phyloP scores from a whole-genome alignment of 148 eudicot genomes.

The Chenopodium berlandieri region DNA sequence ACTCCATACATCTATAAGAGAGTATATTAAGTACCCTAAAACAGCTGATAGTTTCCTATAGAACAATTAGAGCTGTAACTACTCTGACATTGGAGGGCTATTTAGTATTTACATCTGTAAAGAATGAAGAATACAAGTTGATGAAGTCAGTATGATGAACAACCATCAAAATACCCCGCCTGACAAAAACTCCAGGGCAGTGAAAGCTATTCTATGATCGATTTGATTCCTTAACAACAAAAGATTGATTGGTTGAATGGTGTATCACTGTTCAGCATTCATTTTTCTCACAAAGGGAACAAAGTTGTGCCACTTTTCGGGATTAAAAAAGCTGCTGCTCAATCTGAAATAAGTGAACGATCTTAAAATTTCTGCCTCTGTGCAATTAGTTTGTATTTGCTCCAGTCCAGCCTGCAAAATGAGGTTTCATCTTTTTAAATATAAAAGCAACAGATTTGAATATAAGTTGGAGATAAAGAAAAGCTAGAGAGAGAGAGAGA shows the following conservation, averaged over 20 bases:
- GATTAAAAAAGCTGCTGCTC: slow-evolving; percentile 45
- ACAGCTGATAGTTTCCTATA: neutral
- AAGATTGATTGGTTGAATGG: slow-evolving; percentile 4
- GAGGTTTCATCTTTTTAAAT: neutral
- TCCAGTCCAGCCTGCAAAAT: slow-evolving; percentile 49
- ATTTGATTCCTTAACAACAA: slow-evolving; percentile 16
- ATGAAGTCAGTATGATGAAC: slow-evolving; percentile 14
- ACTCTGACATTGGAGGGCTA: slow-evolving; percentile 25
- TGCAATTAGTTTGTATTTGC: slow-evolving; percentile 53
- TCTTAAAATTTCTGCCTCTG: slow-evolving; percentile 39
- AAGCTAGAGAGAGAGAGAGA: neutral
- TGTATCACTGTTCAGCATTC: slow-evolving; percentile 37
- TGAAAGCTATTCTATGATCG: slow-evolving; percentile 16
- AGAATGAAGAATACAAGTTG: slow-evolving; percentile 32
- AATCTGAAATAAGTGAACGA: slow-evolving; percentile 62
- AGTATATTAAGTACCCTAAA: slow-evolving; percentile 9
- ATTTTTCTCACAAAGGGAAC: slow-evolving; percentile 55
- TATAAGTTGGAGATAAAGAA: neutral
- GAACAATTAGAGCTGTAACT: slow-evolving; percentile 15
- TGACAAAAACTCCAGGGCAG: slow-evolving; percentile 31
- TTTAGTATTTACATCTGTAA: slow-evolving; percentile 27
- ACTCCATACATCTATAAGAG: neutral
- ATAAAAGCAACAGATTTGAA: neutral
- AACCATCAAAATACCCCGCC: slow-evolving; percentile 27
- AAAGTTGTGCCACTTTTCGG: slow-evolving; percentile 58